A percentile compares a stretch with the other conserved stretches of the same genome.
phyloP scores from a whole-genome alignment of 352 stramenopile genomes.

The Globisporangium iwayamae region DNA sequence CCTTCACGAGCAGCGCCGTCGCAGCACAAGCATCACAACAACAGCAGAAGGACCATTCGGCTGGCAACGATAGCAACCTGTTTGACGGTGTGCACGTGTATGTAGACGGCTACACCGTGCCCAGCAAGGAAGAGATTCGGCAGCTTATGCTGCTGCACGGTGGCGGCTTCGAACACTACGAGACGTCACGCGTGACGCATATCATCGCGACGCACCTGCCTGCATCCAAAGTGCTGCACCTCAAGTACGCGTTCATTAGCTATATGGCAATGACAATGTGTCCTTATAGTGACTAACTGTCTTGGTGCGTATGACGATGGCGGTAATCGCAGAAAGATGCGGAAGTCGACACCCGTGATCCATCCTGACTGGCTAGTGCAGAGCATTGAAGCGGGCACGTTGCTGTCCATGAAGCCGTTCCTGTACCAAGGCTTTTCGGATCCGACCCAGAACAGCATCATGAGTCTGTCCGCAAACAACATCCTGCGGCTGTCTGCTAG shows the following conservation, averaged over 20 bases:
- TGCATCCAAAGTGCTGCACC: slow-evolving; percentile 80
- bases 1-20: slow-evolving; percentile 16
- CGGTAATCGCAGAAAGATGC: slow-evolving; percentile 37
- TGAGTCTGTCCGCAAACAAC: slow-evolving; percentile 15
- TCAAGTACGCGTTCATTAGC: slow-evolving; percentile 42
- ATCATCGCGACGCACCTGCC: slow-evolving; percentile 84
- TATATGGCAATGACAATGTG: neutral
- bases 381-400: slow-evolving; percentile 64
- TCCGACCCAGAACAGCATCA: slow-evolving; percentile 50
- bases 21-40: neutral
- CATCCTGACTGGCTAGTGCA: slow-evolving; percentile 92
- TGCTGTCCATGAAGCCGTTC: slow-evolving; percentile 81
- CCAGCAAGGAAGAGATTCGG: slow-evolving; percentile 83
- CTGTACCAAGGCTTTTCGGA: slow-evolving; percentile 83
- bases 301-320: neutral
- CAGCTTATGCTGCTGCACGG: slow-evolving; percentile 74
- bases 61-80: slow-evolving; percentile 17
- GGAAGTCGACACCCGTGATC: slow-evolving; percentile 68
- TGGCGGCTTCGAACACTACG: slow-evolving; percentile 87
- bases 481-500: slow-evolving; percentile 4
- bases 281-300: neutral
- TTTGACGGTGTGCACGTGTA: slow-evolving; percentile 81
- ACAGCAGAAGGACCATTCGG: neutral
- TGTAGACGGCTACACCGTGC: slow-evolving; percentile 86
- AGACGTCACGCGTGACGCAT: slow-evolving; percentile 83